Base-by-base conservation (phyloP, 768 basidiomycete genomes). In the Lentinula guzmanii region DNA sequence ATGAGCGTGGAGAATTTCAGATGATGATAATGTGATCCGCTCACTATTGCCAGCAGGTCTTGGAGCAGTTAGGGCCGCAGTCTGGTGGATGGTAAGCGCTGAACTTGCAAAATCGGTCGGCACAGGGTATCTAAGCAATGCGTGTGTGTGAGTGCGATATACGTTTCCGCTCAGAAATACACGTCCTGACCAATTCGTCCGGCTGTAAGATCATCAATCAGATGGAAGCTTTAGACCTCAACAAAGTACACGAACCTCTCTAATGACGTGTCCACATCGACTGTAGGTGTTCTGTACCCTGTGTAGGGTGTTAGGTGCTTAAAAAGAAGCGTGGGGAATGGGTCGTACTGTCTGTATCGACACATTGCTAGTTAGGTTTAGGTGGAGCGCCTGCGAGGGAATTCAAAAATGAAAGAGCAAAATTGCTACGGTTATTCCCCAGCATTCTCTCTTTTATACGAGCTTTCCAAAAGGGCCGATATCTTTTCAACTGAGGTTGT, bases 31-130 rank as follows among this genome's bases (percentile, higher is more conserved):
- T 13, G 52, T 41, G 52, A 61, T 54, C 57, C 55, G 72, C 88
- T 75, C 71, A 91, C 89, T 88, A 88, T 72, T 89, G 87, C 89
- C 89, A 90, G 69, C 89, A 90, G 28, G 84, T 85, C 28, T 69
- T 75, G 34, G 69, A 75, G 73, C 89, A 91, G 33, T 77, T 72
- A 28, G 85, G 81, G 5, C 80, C 79, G 67, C 89, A 91, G 61
- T 83, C 75, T 31, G 57, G 65, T 34, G 86, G 86, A 72, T 91
- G 89, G 16, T 72, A 71, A 9, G 80, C 74, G 66, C 89, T 90
- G 76, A 91, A 91, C 71, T 80, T 89, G 82, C 89, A 91, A 68
- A 71, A 77, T 37, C 75, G 76, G 69, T 86, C 78, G 55, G 82
- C 84, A 72, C 89, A 91, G 65, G 80, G 79, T 58, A 89, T 81